Conservation (phyloP, 2,329 filamentous ascomycete species). For the Metarhizium humberi region DNA sequence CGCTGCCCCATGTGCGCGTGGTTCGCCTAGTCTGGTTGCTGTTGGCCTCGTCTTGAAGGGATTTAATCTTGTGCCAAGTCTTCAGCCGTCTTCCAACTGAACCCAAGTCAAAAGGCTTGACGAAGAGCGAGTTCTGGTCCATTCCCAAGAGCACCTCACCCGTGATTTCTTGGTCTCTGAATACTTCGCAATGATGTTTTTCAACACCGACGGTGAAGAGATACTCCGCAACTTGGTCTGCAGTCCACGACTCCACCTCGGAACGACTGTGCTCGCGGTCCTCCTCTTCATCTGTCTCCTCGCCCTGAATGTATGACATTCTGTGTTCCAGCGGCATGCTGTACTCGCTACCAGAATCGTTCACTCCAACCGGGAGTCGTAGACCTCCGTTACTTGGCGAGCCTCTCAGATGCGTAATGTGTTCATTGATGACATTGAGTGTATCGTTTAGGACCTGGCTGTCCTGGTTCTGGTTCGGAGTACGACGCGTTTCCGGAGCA, state of each 20-base stretch:
- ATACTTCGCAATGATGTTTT: constrained; percentile 84
- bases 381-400: constrained; percentile 42
- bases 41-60: constrained; percentile 78
- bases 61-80: constrained; percentile 95
- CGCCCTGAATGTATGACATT: constrained; percentile 84
- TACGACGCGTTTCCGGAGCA: constrained; percentile 21
- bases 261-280: constrained; percentile 54
- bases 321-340: constrained; percentile 69
- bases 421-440: constrained; percentile 90
- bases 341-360: constrained; percentile 84
- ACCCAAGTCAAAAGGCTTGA: constrained; percentile 91
- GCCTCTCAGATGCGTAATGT: constrained; percentile 76
- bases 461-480: constrained; percentile 38
- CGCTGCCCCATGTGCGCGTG: constrained; percentile 49
- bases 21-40: constrained; percentile 39
- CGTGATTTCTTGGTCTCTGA: constrained; percentile 89
- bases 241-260: constrained; percentile 73
- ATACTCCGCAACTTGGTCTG: constrained; percentile 79
- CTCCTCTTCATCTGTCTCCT: constrained; percentile 94
- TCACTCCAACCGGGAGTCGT: constrained; percentile 46
- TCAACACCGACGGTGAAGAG: constrained; percentile 80
- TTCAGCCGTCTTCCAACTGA: constrained; percentile 83
- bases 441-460: constrained; percentile 86
- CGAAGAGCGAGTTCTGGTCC: constrained; percentile 90
- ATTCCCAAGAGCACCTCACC: constrained; percentile 89